A percentile compares a stretch with the other conserved stretches of the same genome.
Evolutionary conservation across 1,284 basidiomycete species (phyloP).

Genomic region (Coniferiporia sulphurascens): DNA sequence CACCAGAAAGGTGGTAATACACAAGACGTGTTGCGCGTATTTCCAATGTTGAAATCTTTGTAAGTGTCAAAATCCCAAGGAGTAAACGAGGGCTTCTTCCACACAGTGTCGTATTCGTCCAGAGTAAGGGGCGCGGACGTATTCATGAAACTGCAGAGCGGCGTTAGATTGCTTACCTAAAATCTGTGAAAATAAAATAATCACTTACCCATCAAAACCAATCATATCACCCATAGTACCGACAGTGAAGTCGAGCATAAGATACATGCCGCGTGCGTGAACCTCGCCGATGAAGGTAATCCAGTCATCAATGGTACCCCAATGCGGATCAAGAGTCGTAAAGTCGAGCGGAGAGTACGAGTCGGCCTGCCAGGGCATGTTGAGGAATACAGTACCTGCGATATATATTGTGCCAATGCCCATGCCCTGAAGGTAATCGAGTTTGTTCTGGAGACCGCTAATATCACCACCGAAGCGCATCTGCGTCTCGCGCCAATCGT

Average conservation of each 20-base stretch:
- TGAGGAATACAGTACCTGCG: slow-evolving; percentile 86
- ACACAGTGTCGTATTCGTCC: slow-evolving; percentile 68
- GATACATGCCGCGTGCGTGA: slow-evolving; percentile 79
- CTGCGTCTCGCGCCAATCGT: slow-evolving; percentile 83
- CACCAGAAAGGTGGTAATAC: slow-evolving; percentile 74
- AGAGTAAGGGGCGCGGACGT: slow-evolving; percentile 73
- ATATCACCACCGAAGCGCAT: slow-evolving; percentile 85
- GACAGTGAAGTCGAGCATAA: slow-evolving; percentile 90
- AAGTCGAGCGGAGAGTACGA: slow-evolving; percentile 93
- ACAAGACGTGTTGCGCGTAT: slow-evolving; percentile 70
- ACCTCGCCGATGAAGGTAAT: slow-evolving; percentile 65
- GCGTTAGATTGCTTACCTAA: too few species aligned
- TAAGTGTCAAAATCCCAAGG: slow-evolving; percentile 86
- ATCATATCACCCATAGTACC: slow-evolving; percentile 87
- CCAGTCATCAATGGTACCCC: slow-evolving; percentile 81
- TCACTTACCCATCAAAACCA: slow-evolving; percentile 70
- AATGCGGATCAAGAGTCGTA: slow-evolving; percentile 84
- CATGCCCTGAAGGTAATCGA: slow-evolving; percentile 89
- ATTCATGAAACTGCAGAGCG: slow-evolving; percentile 60
- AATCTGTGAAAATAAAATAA: neutral
- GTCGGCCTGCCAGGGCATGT: slow-evolving; percentile 95
- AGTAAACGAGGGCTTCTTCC: slow-evolving; percentile 71
- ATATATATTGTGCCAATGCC: slow-evolving; percentile 81
- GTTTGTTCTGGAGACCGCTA: slow-evolving; percentile 62
- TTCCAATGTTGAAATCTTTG: slow-evolving; percentile 68